Base-by-base conservation (phyloP, 805 yeast genomes). In the Pichia rugopelliculosa region DNA sequence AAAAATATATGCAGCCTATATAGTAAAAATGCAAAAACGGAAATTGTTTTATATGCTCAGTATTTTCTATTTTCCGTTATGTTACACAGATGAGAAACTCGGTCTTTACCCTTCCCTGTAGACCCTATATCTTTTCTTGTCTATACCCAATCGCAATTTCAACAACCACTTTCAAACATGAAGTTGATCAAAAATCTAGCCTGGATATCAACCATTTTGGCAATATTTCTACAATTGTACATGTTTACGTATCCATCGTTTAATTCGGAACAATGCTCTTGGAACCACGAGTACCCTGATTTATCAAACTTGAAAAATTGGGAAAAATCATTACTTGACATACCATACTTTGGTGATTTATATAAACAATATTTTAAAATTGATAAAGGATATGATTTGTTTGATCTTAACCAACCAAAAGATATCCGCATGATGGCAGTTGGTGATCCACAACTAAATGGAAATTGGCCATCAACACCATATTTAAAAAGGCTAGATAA, bases 391-490 rank as follows among this genome's bases (percentile, higher is more conserved):
- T 18, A 22, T 22, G 30, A 9, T 5, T 30, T 6, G 10, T 8
- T 15, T 5, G 23, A 12, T 8, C 6, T 13, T 21, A 33, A 34
- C 4, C 13, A 44, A 1, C 51, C 63, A 3, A 41, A 47, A 18
- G 61, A 56, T 55, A 75, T 90, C 44, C 79, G 78, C 52, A 65
- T 93, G 65, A 64, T 90, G 53, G 84, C 96, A 6, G 82, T 89
- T 64, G 99, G 98, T 7, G 99, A 93, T 60, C 99, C 99, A 0
- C 99, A 93, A 68, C 90, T 93, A 64, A 86, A 91, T 52, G 99
- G 99, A 2, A 78, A 82, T 56, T 81, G 87, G 84, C 77, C 75
- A 8, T 68, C 72, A 23, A 84, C 96, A 1, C 77, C 82, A 13
- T 80, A 82, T 58, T 71, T 87, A 49, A 84, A 86, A 50, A 66